phyloP scores from a whole-genome alignment of 495 filamentous ascomycete species.

The Hypomontagnella submonticulosa region DNA sequence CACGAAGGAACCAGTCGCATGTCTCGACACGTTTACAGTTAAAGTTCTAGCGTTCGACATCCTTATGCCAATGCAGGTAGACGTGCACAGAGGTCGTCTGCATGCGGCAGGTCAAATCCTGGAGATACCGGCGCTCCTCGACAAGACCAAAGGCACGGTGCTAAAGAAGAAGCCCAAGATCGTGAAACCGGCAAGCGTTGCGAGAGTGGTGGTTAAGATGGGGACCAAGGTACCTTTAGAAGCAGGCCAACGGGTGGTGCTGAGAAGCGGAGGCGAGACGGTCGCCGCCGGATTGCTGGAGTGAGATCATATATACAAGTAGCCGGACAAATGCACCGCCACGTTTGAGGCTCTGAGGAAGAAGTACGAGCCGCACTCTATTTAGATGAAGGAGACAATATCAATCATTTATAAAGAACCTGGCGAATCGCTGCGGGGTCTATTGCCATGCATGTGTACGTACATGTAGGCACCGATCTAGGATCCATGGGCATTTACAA shows the following conservation, averaged over 20 bases:
- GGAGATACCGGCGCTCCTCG: constrained; percentile 74
- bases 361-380: constrained; percentile 20
- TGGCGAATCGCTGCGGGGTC: too few species aligned
- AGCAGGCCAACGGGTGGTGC: constrained; percentile 77
- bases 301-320: constrained; percentile 49
- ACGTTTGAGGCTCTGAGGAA: constrained; percentile 24
- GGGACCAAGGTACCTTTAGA: constrained; percentile 82
- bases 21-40: constrained; percentile 74
- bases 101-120: constrained; percentile 80
- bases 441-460: too few species aligned
- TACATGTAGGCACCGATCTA: too few species aligned
- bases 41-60: constrained; percentile 92
- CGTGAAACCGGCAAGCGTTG: constrained; percentile 78
- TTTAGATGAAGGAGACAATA: constrained; percentile 19
- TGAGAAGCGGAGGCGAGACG: constrained; percentile 82
- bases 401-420: not conserved
- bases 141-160: constrained; percentile 75
- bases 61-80: constrained; percentile 85
- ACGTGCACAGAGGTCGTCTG: constrained; percentile 85
- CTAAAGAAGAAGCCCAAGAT: constrained; percentile 87
- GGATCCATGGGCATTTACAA: too few species aligned
- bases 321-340: not conserved
- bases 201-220: constrained; percentile 73
- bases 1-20: constrained; percentile 71
- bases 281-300: constrained; percentile 89